Evolutionary conservation across 1,284 basidiomycete genomes (phyloP), one percentile per base, ranked within the genome.

Genomic region (Wolfiporia cocos): DNA sequence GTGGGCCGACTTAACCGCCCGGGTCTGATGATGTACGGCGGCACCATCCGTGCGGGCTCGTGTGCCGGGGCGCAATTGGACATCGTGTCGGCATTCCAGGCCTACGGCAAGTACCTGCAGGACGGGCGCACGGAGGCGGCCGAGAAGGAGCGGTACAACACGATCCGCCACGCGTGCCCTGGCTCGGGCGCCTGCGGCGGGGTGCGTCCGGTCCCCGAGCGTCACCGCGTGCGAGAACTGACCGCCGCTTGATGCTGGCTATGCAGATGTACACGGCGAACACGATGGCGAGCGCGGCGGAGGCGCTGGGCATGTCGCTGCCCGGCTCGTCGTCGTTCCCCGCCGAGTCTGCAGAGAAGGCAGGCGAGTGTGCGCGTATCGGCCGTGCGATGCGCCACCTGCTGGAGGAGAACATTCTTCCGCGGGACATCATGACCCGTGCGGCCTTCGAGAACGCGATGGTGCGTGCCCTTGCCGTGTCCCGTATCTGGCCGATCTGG

Each of bases 391-490:
- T 99, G 85, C 71, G 78, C 52, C 84, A 86, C 57, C 74, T 99
- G 42, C 71, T 98, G 37, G 88, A 86, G 63, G 83, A 92, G 65
- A 94, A 97, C 69, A 86, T 98, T 58, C 77, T 92, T 41, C 95
- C 95, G 12, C 69, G 89, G 38, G 87, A 98, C 60, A 97, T 98
- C 64, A 97, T 98, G 92, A 97, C 93, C 17, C 80, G 86, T 21
- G 76, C 82, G 15, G 93, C 94, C 3, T 97, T 98, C 56, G 94
- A 98, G 68, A 97, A 97, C 64, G 94, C 94, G 15, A 92, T 98
- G 79, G 92, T 88, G 48, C 51, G 47, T 36, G 36, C 21, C 48
- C 44, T 23, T 51, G 17, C 34, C 37, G 22, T 36, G 44, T 28
- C n/a, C n/a, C n/a, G n/a, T n/a, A n/a, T n/a, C n/a, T 28, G 26